Evolutionary conservation across 345 rosid species (phyloP), one percentile per base, ranked within the genome.

Genomic region (Mangifera indica): DNA sequence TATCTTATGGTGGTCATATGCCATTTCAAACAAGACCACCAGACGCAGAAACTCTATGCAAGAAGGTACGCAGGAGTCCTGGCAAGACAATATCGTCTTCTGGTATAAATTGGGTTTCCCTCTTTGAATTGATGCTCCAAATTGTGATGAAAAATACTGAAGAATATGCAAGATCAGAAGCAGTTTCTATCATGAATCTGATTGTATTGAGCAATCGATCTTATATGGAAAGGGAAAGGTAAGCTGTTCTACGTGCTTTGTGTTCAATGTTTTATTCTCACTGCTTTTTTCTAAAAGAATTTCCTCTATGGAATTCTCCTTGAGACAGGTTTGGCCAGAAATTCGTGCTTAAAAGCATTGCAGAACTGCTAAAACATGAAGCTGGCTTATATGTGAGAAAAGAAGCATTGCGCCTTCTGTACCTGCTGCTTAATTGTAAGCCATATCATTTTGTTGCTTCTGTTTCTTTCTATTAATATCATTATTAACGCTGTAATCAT

Each of bases 361-460:
- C 92, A 40, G 72, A 78, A 77, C 82, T 85, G 63, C 83, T 92
- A 46, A 84, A 71, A 66, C 88, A 76, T 76, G 90, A 82, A 59
- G 77, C 87, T 72, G 91, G 96, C 37, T 26, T 82, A 69, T 71
- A 10, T 70, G 89, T 92, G 62, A 90, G 82, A 66, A 92, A 79
- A 81, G 87, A 83, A 84, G 92, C 93, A 79, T 76, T 92, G 61
- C 86, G 63, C 64, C 84, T 89, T 62, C 79, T 89, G 46, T 85
- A 75, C 78, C 79, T 90, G 80, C 85, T 88, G 29, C 80, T 92
- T 64, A 94, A 94, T 76, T 87, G 99, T 94, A 83, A 82, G 93
- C 59, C 18, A 15, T 8, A 37, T 42, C 29, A 32, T 32, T 15
- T 40, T 71, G 15, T 15, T 74, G 69, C 60, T 42, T 69, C 60